phyloP scores from a whole-genome alignment of 768 basidiomycete genomes.

The Stropharia rugosoannulata region DNA sequence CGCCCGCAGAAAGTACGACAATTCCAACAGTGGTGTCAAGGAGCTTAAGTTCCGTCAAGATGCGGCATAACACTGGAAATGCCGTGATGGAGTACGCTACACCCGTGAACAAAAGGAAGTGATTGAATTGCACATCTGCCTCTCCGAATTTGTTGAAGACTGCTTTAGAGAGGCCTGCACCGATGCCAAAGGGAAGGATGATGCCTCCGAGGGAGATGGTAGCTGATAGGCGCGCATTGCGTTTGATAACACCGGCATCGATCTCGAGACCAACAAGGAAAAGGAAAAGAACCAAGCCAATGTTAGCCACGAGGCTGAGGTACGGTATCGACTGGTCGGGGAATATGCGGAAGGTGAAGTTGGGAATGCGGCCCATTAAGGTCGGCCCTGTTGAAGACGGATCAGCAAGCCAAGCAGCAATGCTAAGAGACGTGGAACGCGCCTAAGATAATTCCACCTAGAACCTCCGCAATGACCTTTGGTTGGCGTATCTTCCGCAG shows the following conservation, averaged over 20 bases:
- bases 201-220: slow-evolving; percentile 84
- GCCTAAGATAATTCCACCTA: slow-evolving; percentile 90
- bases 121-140: slow-evolving; percentile 64
- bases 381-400: slow-evolving; percentile 39
- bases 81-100: slow-evolving; percentile 90
- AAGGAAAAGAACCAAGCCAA: slow-evolving; percentile 85
- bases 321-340: slow-evolving; percentile 69
- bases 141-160: slow-evolving; percentile 78
- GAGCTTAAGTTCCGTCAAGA: slow-evolving; percentile 88
- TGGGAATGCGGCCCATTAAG: slow-evolving; percentile 75
- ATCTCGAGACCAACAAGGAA: slow-evolving; percentile 95
- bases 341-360: slow-evolving; percentile 86
- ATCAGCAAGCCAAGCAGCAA: background rate
- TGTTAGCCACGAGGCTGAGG: slow-evolving; percentile 84
- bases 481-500: slow-evolving; percentile 83
- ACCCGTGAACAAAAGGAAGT: slow-evolving; percentile 94
- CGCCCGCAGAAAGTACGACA: slow-evolving; percentile 89
- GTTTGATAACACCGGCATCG: slow-evolving; percentile 74
- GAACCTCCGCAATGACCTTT: slow-evolving; percentile 77
- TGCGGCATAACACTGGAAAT: slow-evolving; percentile 83
- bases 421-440: slow-evolving; percentile 12
- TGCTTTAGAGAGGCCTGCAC: slow-evolving; percentile 60
- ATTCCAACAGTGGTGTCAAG: slow-evolving; percentile 92
- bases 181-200: slow-evolving; percentile 84
- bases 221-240: slow-evolving; percentile 66